Base-by-base conservation (phyloP, 2,329 filamentous ascomycete species). In the Acephala macrosclerotiorum region DNA sequence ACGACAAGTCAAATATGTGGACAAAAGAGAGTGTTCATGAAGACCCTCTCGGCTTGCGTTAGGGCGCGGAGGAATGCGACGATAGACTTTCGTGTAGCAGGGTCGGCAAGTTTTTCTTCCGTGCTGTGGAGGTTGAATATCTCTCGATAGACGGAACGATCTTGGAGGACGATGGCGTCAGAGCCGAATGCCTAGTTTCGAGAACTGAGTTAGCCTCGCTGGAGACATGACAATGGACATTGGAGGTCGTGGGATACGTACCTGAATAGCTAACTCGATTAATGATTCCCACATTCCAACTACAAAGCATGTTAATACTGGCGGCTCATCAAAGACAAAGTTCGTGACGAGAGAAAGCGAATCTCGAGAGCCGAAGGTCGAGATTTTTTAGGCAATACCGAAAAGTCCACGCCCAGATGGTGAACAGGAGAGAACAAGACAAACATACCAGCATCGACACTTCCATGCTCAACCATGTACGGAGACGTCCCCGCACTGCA, bases 381-480 rank as follows among this genome's bases (percentile, higher is more conserved):
- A n/a, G n/a, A n/a, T n/a, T n/a, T n/a, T n/a, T n/a, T n/a, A n/a
- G n/a, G n/a, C n/a, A n/a, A n/a, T n/a, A n/a, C n/a, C n/a, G n/a
- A n/a, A n/a, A n/a, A n/a, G n/a, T n/a, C n/a, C n/a, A n/a, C n/a
- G n/a, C n/a, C n/a, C n/a, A n/a, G n/a, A n/a, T n/a, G n/a, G n/a
- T n/a, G n/a, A n/a, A 40, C 36, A 40, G 11, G 8, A 20, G 2
- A 20, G 16, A 45, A 20, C 14, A 20, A 45, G 18, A 18, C 62
- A 60, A 62, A 69, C 49, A 67, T 64, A n/a, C 67, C 65, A 61
- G 60, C 67, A 63, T 69, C 67, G 5, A 66, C 33, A 18, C 51
- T 47, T 7, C 58, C 58, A 22, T 47, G 40, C n/a, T 56, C 36
- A 20, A 69, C n/a, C 61, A 69, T 66, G 8, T 62, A 45, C 9